Percentiles rank a stretch among this genome's conserved stretches.
These are phyloP conservation scores for Verruconis gallopava DNA, from an alignment of 2,329 filamentous ascomycete genomes.

Conservation along the genomic window DNA sequence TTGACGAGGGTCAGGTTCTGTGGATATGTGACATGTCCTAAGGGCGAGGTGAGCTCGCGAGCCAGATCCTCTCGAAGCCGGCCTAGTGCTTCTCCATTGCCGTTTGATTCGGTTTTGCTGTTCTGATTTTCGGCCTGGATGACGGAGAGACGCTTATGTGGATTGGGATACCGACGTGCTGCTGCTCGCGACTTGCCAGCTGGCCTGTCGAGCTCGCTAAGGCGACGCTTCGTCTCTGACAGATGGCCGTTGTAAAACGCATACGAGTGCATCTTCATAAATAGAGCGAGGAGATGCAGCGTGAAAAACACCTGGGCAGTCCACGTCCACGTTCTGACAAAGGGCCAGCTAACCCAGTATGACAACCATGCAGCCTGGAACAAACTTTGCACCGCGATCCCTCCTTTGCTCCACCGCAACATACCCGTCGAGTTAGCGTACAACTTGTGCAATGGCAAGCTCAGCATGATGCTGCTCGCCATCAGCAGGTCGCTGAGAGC, in stretches of 20 bases:
- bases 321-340: slow-evolving; percentile 84
- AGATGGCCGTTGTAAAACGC: slow-evolving; percentile 97
- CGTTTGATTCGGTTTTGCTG: slow-evolving; percentile 12
- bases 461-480: slow-evolving; percentile 61
- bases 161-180: slow-evolving; percentile 58
- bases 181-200: slow-evolving; percentile 54
- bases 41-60: slow-evolving; percentile 77
- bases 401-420: slow-evolving; percentile 61
- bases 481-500: slow-evolving; percentile 74
- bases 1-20: slow-evolving; percentile 73
- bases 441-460: slow-evolving; percentile 58
- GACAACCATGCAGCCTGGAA: slow-evolving; percentile 69
- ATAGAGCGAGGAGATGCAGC: slow-evolving; percentile 75
- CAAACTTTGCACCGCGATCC: slow-evolving; percentile 71
- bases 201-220: slow-evolving; percentile 68
- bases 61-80: slow-evolving; percentile 77
- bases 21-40: slow-evolving; percentile 83
- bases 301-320: slow-evolving; percentile 92
- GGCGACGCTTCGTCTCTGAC: slow-evolving; percentile 69
- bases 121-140: slow-evolving; percentile 33
- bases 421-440: slow-evolving; percentile 44
- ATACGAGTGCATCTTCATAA: slow-evolving; percentile 99
- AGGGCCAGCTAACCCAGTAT: slow-evolving; percentile 76
- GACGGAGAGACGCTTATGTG: slow-evolving; percentile 38
- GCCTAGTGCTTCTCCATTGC: slow-evolving; percentile 30